These are phyloP conservation scores for Coemansia interrupta DNA, from an alignment of 192 early-diverging fungal genomes.

Conservation along the genomic window DNA sequence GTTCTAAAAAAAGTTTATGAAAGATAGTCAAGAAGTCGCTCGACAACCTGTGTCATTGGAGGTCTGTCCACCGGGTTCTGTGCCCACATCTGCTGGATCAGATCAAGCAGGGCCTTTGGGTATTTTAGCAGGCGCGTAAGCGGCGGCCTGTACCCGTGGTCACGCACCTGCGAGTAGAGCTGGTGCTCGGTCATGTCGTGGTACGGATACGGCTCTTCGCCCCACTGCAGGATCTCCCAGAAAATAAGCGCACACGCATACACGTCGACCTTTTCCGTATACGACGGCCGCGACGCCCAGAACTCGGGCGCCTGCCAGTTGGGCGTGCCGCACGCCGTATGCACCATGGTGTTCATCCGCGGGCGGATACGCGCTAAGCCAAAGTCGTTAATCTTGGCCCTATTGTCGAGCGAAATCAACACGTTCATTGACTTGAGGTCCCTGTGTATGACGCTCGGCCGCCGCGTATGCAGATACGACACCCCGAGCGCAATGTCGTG, in stretches of 20 bases:
- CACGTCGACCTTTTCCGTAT: constrained; percentile 69
- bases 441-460: constrained; percentile 71
- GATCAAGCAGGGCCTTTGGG: constrained; percentile 56
- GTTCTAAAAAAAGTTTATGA: constrained; percentile 30
- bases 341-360: constrained; percentile 63
- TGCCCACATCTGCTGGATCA: constrained; percentile 75
- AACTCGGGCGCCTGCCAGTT: constrained; percentile 82
- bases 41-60: constrained; percentile 69
- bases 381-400: constrained; percentile 79
- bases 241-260: constrained; percentile 75
- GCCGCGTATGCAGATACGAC: constrained; percentile 67
- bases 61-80: constrained; percentile 59
- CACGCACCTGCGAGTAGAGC: constrained; percentile 60
- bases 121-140: constrained; percentile 57
- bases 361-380: constrained; percentile 73
- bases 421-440: constrained; percentile 80
- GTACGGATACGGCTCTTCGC: constrained; percentile 66
- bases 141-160: constrained; percentile 59
- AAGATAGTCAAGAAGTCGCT: constrained; percentile 64
- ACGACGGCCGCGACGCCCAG: constrained; percentile 65
- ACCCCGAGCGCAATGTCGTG: constrained; percentile 72
- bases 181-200: constrained; percentile 64
- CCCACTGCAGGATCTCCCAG: constrained; percentile 78
- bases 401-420: constrained; percentile 56
- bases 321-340: constrained; percentile 75